phyloP scores from a whole-genome alignment of 2,329 filamentous ascomycete species.

The Stenocarpella maydis region DNA sequence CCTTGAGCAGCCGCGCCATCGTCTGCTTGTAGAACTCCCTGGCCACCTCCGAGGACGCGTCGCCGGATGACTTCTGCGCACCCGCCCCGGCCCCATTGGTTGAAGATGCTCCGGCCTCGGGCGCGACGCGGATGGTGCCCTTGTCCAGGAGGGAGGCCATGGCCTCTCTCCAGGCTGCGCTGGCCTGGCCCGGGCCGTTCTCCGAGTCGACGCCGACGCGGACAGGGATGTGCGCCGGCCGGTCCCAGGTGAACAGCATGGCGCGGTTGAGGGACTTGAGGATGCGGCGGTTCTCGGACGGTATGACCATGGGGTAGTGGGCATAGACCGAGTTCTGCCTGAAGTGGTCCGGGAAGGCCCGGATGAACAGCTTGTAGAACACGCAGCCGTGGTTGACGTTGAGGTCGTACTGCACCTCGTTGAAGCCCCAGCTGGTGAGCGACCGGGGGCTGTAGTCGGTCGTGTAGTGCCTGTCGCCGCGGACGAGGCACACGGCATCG shows the following conservation, averaged over 20 bases:
- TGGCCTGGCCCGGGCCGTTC: conserved; percentile 68
- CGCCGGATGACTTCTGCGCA: conserved; percentile 43
- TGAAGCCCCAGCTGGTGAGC: conserved; percentile 86
- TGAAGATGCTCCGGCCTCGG: conserved; percentile 40
- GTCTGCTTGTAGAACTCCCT: conserved; percentile 73
- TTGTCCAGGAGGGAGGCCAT: conserved; percentile 69
- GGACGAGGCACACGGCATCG: conserved; percentile 80
- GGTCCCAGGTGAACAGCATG: conserved; percentile 74
- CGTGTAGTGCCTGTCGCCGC: conserved; percentile 82
- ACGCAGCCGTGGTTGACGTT: conserved; percentile 81
- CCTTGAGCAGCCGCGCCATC: conserved; percentile 66
- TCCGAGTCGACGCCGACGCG: conserved; percentile 68
- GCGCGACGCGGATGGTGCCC: conserved; percentile 63
- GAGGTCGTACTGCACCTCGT: conserved; percentile 76
- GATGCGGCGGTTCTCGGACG: conserved; percentile 76
- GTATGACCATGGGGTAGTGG: conserved; percentile 77
- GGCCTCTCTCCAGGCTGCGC: conserved; percentile 69
- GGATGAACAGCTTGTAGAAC: conserved; percentile 84
- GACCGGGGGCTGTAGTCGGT: conserved; percentile 77
- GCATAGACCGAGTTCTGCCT: conserved; percentile 80
- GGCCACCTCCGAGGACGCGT: conserved; percentile 68
- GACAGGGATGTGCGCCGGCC: conserved; percentile 60
- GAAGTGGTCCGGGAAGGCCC: conserved; percentile 84
- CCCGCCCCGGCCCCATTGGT: not conserved
- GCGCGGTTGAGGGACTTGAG: conserved; percentile 72